Evolutionary conservation across 108 stramenopile species (phyloP).

Genomic region (Discostella stelligeroides): DNA sequence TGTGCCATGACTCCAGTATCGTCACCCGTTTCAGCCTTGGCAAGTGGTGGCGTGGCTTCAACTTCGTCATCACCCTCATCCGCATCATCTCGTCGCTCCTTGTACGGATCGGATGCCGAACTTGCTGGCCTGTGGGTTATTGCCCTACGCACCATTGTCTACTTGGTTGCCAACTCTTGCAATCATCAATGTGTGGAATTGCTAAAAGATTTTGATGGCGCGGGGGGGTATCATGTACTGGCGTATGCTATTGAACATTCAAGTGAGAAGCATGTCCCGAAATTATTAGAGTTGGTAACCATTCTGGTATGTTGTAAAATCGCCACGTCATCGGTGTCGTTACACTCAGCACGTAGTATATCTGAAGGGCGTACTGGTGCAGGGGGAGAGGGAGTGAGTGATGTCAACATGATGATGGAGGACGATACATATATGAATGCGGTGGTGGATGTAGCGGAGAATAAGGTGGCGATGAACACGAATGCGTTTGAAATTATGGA

Average conservation of each 20-base stretch:
- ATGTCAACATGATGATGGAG: constrained; percentile 2
- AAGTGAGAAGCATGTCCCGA: constrained; percentile 64
- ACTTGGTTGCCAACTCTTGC: constrained; percentile 75
- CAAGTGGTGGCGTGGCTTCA: constrained; percentile 1
- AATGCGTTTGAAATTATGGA: constrained; percentile 80
- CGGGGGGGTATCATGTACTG: constrained; percentile 88
- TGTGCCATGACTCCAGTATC: constrained; percentile 64
- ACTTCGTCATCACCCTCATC: constrained; percentile 10
- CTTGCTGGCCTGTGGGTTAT: constrained; percentile 83
- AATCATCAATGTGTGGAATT: constrained; percentile 74
- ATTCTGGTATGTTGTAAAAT: constrained; percentile 67
- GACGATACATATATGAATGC: constrained; percentile 10
- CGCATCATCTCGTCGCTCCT: constrained; percentile 36
- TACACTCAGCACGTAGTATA: not conserved
- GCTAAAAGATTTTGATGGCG: constrained; percentile 86
- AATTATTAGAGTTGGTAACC: constrained; percentile 79
- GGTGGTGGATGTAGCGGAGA: constrained; percentile 37
- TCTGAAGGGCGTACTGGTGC: too few species aligned
- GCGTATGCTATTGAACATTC: constrained; percentile 75
- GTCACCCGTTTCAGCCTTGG: constrained; percentile 14
- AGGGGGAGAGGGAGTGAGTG: constrained; percentile 14
- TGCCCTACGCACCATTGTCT: constrained; percentile 79
- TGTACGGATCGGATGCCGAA: constrained; percentile 86
- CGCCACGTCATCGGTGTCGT: not conserved
- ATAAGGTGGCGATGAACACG: constrained; percentile 64